Percentiles rank a stretch among this genome's conserved stretches.
phyloP scores from a whole-genome alignment of 257 asterid species.

The Solanum bulbocastanum region DNA sequence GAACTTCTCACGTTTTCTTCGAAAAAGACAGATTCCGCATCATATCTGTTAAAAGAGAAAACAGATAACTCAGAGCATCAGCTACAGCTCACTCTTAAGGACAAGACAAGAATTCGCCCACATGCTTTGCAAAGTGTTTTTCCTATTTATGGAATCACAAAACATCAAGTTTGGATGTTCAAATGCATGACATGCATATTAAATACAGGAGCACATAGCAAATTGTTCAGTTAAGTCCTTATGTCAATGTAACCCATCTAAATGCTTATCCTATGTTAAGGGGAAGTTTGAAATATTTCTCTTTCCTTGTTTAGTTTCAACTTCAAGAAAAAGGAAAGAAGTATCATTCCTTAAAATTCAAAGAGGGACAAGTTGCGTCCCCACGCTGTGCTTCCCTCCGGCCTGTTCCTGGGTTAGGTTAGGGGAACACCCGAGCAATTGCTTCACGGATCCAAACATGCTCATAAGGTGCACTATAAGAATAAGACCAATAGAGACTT shows the following conservation, averaged over 20 bases:
- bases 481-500: not conserved
- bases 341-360: not conserved
- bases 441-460: not conserved
- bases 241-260: not conserved
- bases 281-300: not conserved
- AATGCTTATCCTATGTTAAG: not conserved
- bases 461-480: not conserved
- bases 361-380: not conserved
- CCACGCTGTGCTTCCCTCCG: not conserved
- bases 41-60: conserved; percentile 33
- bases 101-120: not conserved
- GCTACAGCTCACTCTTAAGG: not conserved
- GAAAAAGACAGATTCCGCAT: conserved; percentile 29
- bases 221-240: not conserved
- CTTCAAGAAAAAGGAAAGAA: not conserved
- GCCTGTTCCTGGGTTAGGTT: not conserved
- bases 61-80: not conserved
- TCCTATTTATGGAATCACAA: not conserved
- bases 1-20: conserved; percentile 43
- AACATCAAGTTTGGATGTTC: not conserved
- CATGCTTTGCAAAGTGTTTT: not conserved
- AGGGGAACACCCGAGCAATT: not conserved
- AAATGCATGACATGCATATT: not conserved
- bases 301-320: not conserved
- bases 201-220: not conserved